Conservation (phyloP, 495 filamentous ascomycete genomes). For the Oleoguttula mirabilis region DNA sequence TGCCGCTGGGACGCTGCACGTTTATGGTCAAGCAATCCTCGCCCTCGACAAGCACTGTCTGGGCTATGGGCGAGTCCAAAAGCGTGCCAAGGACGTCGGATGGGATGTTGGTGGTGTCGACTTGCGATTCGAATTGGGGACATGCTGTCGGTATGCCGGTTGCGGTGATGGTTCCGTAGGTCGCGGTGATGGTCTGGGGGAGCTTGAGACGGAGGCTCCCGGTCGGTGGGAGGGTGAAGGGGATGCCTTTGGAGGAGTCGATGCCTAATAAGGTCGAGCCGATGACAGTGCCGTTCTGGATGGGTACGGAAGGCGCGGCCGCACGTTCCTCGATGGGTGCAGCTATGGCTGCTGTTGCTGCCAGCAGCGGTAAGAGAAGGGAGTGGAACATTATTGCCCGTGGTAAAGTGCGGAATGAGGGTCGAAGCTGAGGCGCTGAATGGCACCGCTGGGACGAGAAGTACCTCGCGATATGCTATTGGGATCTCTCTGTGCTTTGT, state of each 20-base stretch:
- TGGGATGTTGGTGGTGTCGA: conserved; percentile 31
- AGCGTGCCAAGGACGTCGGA: conserved; percentile 41
- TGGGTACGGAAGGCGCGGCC: conserved; percentile 7
- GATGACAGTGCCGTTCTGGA: conserved; percentile 14
- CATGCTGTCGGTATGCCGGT: conserved; percentile 22
- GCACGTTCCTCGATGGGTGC: conserved; percentile 3
- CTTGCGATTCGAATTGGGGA: conserved; percentile 36
- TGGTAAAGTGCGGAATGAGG: too few relatives aligned
- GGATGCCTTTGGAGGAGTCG: conserved; percentile 47
- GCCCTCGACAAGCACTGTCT: conserved; percentile 26
- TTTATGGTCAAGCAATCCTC: conserved; percentile 58
- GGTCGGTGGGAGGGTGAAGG: conserved; percentile 49
- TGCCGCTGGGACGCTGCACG: conserved; percentile 47
- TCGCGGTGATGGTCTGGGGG: conserved; percentile 40
- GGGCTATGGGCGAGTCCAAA: conserved; percentile 46
- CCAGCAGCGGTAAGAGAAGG: neutral
- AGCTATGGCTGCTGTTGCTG: neutral
- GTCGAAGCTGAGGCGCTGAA: too few relatives aligned
- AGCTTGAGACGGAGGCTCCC: conserved; percentile 47
- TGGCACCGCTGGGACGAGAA: too few relatives aligned
- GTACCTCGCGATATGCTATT: too few relatives aligned
- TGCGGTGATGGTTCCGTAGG: conserved; percentile 24
- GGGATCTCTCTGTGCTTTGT: too few relatives aligned
- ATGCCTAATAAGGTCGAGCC: conserved; percentile 7
- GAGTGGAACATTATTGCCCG: neutral